These are phyloP conservation scores for Cyberlindnera maclurae DNA, from an alignment of 805 yeast genomes.

Conservation along the genomic window DNA sequence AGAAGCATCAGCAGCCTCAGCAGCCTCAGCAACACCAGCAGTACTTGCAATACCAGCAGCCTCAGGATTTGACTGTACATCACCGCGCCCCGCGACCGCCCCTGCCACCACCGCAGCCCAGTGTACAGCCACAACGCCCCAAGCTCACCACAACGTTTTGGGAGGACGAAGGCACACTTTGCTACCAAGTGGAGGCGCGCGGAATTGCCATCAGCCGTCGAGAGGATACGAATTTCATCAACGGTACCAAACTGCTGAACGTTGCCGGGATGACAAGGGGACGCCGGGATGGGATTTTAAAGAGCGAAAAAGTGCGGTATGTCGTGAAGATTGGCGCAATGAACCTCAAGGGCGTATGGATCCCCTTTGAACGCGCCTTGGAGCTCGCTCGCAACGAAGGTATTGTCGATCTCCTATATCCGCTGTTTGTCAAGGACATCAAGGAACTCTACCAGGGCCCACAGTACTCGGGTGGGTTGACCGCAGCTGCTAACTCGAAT, in stretches of 20 bases:
- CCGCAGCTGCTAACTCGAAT: slow-evolving; percentile 25
- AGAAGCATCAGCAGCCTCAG: slow-evolving; percentile 1
- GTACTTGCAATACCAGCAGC: background rate
- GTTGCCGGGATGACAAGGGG: slow-evolving; percentile 73
- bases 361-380: slow-evolving; percentile 64
- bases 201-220: slow-evolving; percentile 61
- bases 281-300: slow-evolving; percentile 62
- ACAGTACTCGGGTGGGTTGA: slow-evolving; percentile 25
- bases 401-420: slow-evolving; percentile 50
- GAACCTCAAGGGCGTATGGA: slow-evolving; percentile 74
- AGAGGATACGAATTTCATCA: slow-evolving; percentile 67
- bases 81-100: background rate
- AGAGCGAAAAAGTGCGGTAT: slow-evolving; percentile 58
- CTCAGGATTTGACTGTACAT: slow-evolving; percentile 1
- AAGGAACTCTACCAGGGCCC: slow-evolving; percentile 32
- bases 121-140: slow-evolving; percentile 32
- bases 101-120: background rate
- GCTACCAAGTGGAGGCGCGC: slow-evolving; percentile 67
- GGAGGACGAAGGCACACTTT: slow-evolving; percentile 68
- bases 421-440: slow-evolving; percentile 59
- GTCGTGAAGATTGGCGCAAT: slow-evolving; percentile 71
- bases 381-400: slow-evolving; percentile 65
- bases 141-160: slow-evolving; percentile 68
- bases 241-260: slow-evolving; percentile 61
- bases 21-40: background rate